Evolutionary conservation across 2,329 filamentous ascomycete species (phyloP).

Genomic region (Fonsecaea monophora): DNA sequence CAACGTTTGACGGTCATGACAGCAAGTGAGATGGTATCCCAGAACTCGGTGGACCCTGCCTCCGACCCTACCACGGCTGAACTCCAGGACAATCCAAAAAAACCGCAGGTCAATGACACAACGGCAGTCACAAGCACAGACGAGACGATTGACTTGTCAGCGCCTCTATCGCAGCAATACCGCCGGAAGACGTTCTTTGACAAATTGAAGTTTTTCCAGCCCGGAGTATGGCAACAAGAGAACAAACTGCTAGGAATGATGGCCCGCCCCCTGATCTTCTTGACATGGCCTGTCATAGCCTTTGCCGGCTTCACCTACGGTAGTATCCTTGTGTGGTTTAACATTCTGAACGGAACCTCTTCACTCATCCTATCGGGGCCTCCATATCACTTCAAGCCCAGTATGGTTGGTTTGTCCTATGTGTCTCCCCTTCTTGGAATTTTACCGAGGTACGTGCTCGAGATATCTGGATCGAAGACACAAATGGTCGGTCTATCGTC

Average conservation of each 20-base stretch:
- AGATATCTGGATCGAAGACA: no score
- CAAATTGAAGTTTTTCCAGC: constrained; percentile 13
- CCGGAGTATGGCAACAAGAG: constrained; percentile 19
- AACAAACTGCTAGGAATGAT: constrained; percentile 26
- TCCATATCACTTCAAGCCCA: constrained; percentile 48
- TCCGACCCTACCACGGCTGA: no score
- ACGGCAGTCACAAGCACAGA: no score
- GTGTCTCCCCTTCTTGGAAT: constrained; percentile 41
- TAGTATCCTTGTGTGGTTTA: constrained; percentile 50
- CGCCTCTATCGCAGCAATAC: not conserved
- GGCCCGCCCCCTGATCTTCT: constrained; percentile 37
- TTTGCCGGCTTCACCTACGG: constrained; percentile 52
- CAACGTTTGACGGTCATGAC: constrained; percentile 7
- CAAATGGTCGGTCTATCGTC: no score
- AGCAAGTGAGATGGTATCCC: no score
- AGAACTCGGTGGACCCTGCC: no score
- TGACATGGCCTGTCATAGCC: constrained; percentile 47
- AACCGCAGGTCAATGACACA: no score
- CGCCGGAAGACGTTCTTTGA: constrained; percentile 26
- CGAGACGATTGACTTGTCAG: no score
- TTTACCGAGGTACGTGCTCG: constrained; percentile 14
- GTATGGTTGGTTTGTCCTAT: constrained; percentile 50
- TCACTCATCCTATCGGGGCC: constrained; percentile 47
- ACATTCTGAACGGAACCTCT: constrained; percentile 51
- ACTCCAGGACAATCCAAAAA: not conserved